These are phyloP conservation scores for Ceratopteris richardii DNA, from an alignment of 75 land plant species.

Conservation along the genomic window DNA sequence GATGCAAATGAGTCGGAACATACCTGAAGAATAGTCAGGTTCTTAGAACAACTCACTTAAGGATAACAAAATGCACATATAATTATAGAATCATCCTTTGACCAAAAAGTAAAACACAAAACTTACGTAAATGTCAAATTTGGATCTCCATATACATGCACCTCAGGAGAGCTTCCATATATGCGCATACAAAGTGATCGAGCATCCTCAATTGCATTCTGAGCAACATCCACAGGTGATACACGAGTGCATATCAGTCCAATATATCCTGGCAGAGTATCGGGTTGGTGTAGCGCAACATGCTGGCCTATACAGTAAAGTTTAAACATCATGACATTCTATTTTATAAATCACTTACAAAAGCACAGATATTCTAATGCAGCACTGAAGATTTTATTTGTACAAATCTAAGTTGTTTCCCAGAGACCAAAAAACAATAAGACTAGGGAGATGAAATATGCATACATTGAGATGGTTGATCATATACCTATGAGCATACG, in stretches of 20 bases:
- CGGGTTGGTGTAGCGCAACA: constrained; percentile 82
- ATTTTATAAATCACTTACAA: not conserved
- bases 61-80: not conserved
- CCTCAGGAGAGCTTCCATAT: constrained; percentile 92
- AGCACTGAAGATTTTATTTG: not conserved
- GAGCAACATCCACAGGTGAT: constrained; percentile 72
- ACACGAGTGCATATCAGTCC: constrained; percentile 76
- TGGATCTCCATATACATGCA: constrained; percentile 93
- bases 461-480: not conserved
- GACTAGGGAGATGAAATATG: not conserved
- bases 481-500: constrained; percentile 76
- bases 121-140: constrained; percentile 90
- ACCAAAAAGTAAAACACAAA: not conserved
- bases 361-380: not conserved
- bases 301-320: constrained; percentile 70
- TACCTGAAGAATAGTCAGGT: constrained; percentile 15
- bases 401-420: not conserved
- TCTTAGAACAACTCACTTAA: not conserved
- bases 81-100: not conserved
- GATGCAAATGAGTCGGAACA: constrained; percentile 35
- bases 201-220: constrained; percentile 88
- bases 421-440: not conserved
- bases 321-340: not conserved
- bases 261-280: constrained; percentile 62
- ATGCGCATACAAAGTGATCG: constrained; percentile 71